Evolutionary conservation across 179 eudicot genomes (phyloP).

Genomic region (Amaranthus tricolor): DNA sequence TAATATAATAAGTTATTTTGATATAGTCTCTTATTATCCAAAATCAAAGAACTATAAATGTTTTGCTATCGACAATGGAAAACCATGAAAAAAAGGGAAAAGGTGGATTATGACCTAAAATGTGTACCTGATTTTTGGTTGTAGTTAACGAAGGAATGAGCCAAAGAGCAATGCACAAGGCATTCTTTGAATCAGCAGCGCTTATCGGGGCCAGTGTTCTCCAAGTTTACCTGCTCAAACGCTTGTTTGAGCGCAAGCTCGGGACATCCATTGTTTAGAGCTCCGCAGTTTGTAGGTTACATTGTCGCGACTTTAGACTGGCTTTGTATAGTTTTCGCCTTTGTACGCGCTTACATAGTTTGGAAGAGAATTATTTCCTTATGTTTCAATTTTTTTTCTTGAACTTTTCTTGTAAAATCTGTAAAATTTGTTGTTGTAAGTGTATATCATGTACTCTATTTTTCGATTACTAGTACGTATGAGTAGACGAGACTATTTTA

Average conservation of each 20-base stretch:
- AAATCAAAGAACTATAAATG: too few relatives aligned
- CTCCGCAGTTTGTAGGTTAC: background rate
- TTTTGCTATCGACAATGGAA: too few relatives aligned
- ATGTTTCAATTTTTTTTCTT: background rate
- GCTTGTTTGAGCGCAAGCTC: constrained; percentile 66
- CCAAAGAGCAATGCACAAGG: constrained; percentile 69
- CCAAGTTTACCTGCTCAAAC: constrained; percentile 66
- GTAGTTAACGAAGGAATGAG: constrained; percentile 78
- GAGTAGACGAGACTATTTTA: too few relatives aligned
- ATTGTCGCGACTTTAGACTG: background rate
- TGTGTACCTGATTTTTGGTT: too few relatives aligned
- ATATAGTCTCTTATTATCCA: too few relatives aligned
- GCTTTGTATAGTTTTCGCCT: background rate
- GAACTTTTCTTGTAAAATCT: background rate
- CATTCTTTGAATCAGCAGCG: constrained; percentile 69
- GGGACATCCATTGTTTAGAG: constrained; percentile 56
- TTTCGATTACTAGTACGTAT: too few relatives aligned
- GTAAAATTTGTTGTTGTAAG: background rate
- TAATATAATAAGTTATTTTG: too few relatives aligned
- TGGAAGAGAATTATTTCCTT: background rate
- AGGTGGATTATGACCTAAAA: too few relatives aligned
- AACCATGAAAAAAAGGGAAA: too few relatives aligned
- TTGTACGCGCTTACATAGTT: background rate
- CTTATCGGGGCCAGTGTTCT: constrained; percentile 69
- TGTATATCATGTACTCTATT: too few relatives aligned